Percentiles rank a stretch among this genome's conserved stretches.
These are phyloP conservation scores for Ophioceras dolichostomum DNA, from an alignment of 2,329 filamentous ascomycete genomes.

Conservation along the genomic window DNA sequence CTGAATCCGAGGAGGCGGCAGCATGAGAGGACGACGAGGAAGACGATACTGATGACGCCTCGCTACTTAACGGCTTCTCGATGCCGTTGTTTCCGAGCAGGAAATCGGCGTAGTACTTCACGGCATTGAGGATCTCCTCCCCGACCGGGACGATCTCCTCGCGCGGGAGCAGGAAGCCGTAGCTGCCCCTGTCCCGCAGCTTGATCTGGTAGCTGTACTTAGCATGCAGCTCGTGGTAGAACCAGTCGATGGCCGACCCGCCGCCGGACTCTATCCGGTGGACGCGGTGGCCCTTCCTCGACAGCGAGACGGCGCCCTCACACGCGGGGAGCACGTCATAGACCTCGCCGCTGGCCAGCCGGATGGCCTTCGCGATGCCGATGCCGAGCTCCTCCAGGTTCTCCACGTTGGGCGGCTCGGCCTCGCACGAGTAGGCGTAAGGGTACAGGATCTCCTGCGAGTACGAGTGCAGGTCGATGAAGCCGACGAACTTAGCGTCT, in stretches of 20 bases:
- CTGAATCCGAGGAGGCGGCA: too few relatives aligned
- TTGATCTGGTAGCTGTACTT: conserved; percentile 91
- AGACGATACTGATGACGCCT: too few relatives aligned
- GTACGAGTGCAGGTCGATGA: conserved; percentile 88
- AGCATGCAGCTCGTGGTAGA: conserved; percentile 77
- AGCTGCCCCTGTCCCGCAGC: conserved; percentile 82
- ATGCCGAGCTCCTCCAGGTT: conserved; percentile 84
- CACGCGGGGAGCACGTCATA: conserved; percentile 79
- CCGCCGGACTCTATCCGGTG: conserved; percentile 59
- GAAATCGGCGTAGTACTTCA: conserved; percentile 76
- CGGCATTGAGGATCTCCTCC: conserved; percentile 71
- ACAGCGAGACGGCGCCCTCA: conserved; percentile 53
- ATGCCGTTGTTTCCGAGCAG: conserved; percentile 59
- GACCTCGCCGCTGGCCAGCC: conserved; percentile 61
- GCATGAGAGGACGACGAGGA: too few relatives aligned
- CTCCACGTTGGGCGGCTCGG: conserved; percentile 72
- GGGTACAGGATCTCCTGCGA: conserved; percentile 92
- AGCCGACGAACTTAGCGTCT: conserved; percentile 67
- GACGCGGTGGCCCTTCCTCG: conserved; percentile 12
- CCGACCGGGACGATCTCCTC: conserved; percentile 84
- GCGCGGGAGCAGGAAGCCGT: conserved; percentile 81
- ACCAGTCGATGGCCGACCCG: conserved; percentile 86
- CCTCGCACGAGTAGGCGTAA: conserved; percentile 72
- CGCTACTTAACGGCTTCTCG: conserved; percentile 34
- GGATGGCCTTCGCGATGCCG: conserved; percentile 80